phyloP scores from a whole-genome alignment of 2,329 filamentous ascomycete species.

The Coniosporium tulheliwenetii region DNA sequence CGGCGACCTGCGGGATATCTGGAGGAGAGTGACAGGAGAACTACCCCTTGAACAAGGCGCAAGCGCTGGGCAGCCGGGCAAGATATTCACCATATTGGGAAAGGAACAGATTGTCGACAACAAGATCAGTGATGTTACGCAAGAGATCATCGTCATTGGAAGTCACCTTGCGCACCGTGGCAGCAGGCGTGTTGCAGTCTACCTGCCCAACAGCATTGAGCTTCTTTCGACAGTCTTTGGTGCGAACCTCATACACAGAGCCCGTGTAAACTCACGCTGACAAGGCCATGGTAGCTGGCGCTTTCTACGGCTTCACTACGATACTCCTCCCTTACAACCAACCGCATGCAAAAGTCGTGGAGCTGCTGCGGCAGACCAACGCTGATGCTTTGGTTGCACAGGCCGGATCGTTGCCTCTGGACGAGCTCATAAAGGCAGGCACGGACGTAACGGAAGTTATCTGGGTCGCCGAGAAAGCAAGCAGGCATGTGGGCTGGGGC shows the following conservation, averaged over 20 bases:
- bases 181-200: conserved; percentile 64
- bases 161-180: conserved; percentile 55
- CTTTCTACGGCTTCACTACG: conserved; percentile 78
- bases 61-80: conserved; percentile 44
- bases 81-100: conserved; percentile 66
- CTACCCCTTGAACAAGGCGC: conserved; percentile 47
- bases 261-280: conserved; percentile 2
- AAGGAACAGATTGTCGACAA: conserved; percentile 61
- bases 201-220: conserved; percentile 86
- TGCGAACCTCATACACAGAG: conserved; percentile 14
- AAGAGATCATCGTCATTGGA: conserved; percentile 79
- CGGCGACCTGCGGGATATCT: conserved; percentile 83
- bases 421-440: conserved; percentile 53
- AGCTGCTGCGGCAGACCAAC: conserved; percentile 55
- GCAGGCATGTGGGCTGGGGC: conserved; percentile 88
- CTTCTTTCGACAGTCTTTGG: conserved; percentile 66
- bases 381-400: conserved; percentile 73
- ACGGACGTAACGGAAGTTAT: conserved; percentile 61
- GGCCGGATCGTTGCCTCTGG: conserved; percentile 74
- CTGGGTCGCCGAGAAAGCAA: conserved; percentile 87
- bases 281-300: conserved; percentile 42
- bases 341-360: conserved; percentile 49
- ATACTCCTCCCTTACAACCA: conserved; percentile 75
- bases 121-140: conserved; percentile 52
- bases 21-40: conserved; percentile 58